These are phyloP conservation scores for Flagelloscypha sp. DNA, from an alignment of 768 basidiomycete species.

Conservation along the genomic window DNA sequence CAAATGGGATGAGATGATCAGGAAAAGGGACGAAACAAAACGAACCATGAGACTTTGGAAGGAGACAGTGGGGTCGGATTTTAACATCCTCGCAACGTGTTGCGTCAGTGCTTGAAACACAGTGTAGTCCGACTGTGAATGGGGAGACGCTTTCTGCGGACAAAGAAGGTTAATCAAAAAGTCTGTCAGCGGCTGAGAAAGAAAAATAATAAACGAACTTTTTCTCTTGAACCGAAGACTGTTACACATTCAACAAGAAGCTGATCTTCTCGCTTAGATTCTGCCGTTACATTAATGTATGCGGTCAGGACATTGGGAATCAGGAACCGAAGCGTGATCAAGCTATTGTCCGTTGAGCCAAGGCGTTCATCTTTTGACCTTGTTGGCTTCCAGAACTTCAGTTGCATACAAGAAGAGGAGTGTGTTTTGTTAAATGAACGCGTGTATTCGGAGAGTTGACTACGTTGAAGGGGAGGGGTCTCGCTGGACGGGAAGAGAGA, in stretches of 20 bases:
- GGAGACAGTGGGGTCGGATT: slow-evolving; percentile 42
- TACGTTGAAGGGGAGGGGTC: too few relatives aligned
- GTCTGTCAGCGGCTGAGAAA: slow-evolving; percentile 1
- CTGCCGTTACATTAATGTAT: slow-evolving; percentile 53
- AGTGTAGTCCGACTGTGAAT: slow-evolving; percentile 59
- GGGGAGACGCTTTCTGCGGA: slow-evolving; percentile 52
- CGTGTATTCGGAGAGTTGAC: too few relatives aligned
- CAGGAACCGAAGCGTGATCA: too few relatives aligned
- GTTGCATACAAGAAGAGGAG: too few relatives aligned
- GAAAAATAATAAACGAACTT: slow-evolving; percentile 5
- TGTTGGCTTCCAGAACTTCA: too few relatives aligned
- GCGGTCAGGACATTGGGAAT: slow-evolving; percentile 62
- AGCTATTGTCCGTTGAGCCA: too few relatives aligned
- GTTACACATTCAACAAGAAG: slow-evolving; percentile 54
- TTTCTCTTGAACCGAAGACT: slow-evolving; percentile 68
- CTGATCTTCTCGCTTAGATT: slow-evolving; percentile 22
- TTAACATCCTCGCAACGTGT: slow-evolving; percentile 52
- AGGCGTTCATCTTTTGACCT: too few relatives aligned
- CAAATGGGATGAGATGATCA: slow-evolving; percentile 6
- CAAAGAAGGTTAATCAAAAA: slow-evolving; percentile 3
- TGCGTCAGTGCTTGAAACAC: slow-evolving; percentile 63
- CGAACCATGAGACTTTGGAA: slow-evolving; percentile 47
- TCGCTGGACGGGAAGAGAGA: too few relatives aligned
- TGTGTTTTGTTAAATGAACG: too few relatives aligned
- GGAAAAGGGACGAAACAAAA: slow-evolving; percentile 2